phyloP scores from a whole-genome alignment of 139 green algal species.

The Chlamydomonas sphaeroides region DNA sequence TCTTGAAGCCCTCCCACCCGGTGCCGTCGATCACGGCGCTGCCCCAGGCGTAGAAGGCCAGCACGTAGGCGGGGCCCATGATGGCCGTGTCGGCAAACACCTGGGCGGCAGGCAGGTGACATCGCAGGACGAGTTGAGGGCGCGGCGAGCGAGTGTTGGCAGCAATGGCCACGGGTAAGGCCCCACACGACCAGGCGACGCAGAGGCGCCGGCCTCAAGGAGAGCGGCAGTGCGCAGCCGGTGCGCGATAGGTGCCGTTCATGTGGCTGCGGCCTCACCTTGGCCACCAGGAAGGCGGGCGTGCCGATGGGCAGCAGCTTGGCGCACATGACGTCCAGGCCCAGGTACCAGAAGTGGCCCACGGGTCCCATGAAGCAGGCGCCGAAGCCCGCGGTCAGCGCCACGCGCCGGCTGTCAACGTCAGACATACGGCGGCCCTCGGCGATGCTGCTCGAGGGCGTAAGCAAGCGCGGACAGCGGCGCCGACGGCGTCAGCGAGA shows the following conservation, averaged over 20 bases:
- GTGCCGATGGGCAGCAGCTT: slow-evolving; percentile 1
- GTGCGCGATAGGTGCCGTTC: no score
- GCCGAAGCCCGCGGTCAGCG: slow-evolving; percentile 46
- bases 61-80: slow-evolving; percentile 59
- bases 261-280: no score
- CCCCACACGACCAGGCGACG: no score
- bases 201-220: no score
- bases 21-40: slow-evolving; percentile 47
- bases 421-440: no score
- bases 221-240: no score
- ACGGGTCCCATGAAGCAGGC: slow-evolving; percentile 56
- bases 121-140: no score
- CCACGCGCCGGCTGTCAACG: slow-evolving; percentile 25
- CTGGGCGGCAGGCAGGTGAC: not conserved
- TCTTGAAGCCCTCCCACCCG: slow-evolving; percentile 42
- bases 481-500: no score
- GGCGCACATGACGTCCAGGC: slow-evolving; percentile 35
- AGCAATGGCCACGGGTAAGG: no score
- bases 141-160: no score
- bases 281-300: slow-evolving; percentile 15
- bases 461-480: no score
- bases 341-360: slow-evolving; percentile 55
- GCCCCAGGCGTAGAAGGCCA: slow-evolving; percentile 56
- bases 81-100: slow-evolving; percentile 41
- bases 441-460: no score